Evolutionary conservation across 768 basidiomycete species (phyloP).

Genomic region (Kwoniella sp.): DNA sequence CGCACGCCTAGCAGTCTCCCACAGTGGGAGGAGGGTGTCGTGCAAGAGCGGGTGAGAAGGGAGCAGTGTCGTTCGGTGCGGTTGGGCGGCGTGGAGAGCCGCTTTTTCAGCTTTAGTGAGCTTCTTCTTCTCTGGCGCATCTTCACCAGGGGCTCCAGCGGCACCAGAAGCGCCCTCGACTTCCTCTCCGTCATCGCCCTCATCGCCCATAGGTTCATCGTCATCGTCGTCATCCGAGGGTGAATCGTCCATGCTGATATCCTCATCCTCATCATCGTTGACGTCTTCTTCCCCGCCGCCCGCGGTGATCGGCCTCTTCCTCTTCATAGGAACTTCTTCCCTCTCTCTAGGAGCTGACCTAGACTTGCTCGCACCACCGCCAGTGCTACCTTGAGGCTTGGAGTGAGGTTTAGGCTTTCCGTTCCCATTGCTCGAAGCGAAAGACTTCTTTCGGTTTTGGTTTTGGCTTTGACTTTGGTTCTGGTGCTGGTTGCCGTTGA

Average conservation of each 20-base stretch:
- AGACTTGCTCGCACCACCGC: constrained; percentile 1
- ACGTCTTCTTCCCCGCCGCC: constrained; percentile 39
- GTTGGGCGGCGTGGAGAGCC: constrained; percentile 54
- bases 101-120: constrained; percentile 50
- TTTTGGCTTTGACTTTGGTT: not conserved
- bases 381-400: constrained; percentile 1
- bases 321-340: constrained; percentile 22
- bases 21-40: constrained; percentile 50
- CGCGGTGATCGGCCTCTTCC: constrained; percentile 41
- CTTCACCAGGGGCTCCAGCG: constrained; percentile 20
- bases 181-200: constrained; percentile 35
- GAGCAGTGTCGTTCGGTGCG: constrained; percentile 52
- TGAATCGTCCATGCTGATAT: constrained; percentile 26
- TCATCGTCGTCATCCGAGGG: constrained; percentile 25
- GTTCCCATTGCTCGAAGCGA: not conserved
- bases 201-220: constrained; percentile 33
- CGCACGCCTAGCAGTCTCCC: constrained; percentile 53
- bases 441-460: not conserved
- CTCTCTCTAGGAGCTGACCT: constrained; percentile 9
- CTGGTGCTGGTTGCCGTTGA: not conserved
- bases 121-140: constrained; percentile 32
- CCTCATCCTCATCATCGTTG: constrained; percentile 31
- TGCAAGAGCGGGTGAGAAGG: constrained; percentile 53
- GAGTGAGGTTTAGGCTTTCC: not conserved
- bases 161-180: constrained; percentile 1